Conservation (phyloP, 2,329 filamentous ascomycete genomes). For the Bisporella sp. region DNA sequence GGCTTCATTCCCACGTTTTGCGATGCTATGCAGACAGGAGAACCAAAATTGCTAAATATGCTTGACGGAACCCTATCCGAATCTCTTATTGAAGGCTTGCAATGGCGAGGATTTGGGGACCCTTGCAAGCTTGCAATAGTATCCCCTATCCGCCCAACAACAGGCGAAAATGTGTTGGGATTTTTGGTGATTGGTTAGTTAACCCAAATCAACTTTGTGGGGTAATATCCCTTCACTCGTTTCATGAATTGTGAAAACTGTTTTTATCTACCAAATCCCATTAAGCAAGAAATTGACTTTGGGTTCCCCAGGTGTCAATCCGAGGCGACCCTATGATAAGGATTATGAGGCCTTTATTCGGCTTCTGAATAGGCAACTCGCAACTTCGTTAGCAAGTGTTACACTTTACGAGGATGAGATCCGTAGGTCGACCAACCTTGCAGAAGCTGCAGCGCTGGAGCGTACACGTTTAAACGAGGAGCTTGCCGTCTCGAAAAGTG, state of each 20-base stretch:
- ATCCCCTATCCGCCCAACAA: constrained; percentile 70
- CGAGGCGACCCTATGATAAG: constrained; percentile 67
- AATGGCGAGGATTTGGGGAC: constrained; percentile 65
- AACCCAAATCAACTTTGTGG: background rate
- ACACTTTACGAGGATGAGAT: constrained; percentile 80
- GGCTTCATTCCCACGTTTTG: constrained; percentile 73
- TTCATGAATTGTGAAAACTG: background rate
- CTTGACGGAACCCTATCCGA: constrained; percentile 57
- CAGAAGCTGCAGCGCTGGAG: constrained; percentile 65
- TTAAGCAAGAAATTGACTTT: too few species aligned
- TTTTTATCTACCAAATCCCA: background rate
- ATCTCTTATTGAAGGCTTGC: constrained; percentile 57
- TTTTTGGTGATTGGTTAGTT: constrained; percentile 11
- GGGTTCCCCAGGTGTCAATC: constrained; percentile 45
- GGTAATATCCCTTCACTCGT: too few species aligned
- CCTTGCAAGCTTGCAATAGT: constrained; percentile 64
- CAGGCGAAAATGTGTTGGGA: constrained; percentile 57
- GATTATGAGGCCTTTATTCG: constrained; percentile 73
- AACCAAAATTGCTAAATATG: constrained; percentile 59
- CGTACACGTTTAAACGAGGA: constrained; percentile 19
- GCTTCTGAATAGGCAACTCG: constrained; percentile 65
- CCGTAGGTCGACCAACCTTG: constrained; percentile 62
- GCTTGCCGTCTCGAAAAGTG: constrained; percentile 16
- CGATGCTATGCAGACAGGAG: constrained; percentile 61
- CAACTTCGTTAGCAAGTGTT: constrained; percentile 73